phyloP scores from a whole-genome alignment of 2,329 filamentous ascomycete species.

The Helminthosporium solani region DNA sequence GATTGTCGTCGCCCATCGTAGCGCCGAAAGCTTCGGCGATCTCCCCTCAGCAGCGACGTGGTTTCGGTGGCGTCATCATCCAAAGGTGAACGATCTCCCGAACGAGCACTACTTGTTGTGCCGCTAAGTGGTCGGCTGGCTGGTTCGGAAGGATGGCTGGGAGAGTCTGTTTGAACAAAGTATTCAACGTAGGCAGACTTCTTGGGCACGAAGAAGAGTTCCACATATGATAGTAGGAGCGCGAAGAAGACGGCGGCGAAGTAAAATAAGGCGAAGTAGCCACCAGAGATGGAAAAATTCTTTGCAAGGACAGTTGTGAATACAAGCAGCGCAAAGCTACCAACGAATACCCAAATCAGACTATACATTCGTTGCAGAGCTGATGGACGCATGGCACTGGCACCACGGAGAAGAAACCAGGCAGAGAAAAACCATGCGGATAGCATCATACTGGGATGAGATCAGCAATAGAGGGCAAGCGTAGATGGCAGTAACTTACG shows the following conservation, averaged over 20 bases:
- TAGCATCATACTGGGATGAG: conserved; percentile 66
- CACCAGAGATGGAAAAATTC: conserved; percentile 68
- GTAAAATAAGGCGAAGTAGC: conserved; percentile 81
- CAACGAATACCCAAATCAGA: conserved; percentile 78
- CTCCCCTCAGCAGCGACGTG: conserved; percentile 56
- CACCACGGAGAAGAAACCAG: conserved; percentile 79
- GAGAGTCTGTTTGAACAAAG: conserved; percentile 37
- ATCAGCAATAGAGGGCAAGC: not conserved
- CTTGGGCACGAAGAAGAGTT: conserved; percentile 71
- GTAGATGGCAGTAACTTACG: conserved; percentile 24
- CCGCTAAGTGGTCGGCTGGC: conserved; percentile 39
- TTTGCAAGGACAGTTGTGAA: conserved; percentile 73
- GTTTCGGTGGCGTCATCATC: conserved; percentile 54
- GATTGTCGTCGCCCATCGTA: conserved; percentile 47
- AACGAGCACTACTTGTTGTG: conserved; percentile 30
- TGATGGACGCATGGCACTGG: conserved; percentile 77
- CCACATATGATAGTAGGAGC: conserved; percentile 71
- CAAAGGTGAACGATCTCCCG: conserved; percentile 31
- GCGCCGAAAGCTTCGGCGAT: conserved; percentile 58
- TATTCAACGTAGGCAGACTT: conserved; percentile 69
- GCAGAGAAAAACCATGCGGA: conserved; percentile 76
- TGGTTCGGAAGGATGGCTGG: conserved; percentile 26
- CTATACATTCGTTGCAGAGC: conserved; percentile 81
- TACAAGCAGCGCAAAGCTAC: conserved; percentile 73
- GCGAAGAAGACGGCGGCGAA: conserved; percentile 74